Evolutionary conservation across 2,329 filamentous ascomycete genomes (phyloP).

Genomic region (Fusarium sp.): DNA sequence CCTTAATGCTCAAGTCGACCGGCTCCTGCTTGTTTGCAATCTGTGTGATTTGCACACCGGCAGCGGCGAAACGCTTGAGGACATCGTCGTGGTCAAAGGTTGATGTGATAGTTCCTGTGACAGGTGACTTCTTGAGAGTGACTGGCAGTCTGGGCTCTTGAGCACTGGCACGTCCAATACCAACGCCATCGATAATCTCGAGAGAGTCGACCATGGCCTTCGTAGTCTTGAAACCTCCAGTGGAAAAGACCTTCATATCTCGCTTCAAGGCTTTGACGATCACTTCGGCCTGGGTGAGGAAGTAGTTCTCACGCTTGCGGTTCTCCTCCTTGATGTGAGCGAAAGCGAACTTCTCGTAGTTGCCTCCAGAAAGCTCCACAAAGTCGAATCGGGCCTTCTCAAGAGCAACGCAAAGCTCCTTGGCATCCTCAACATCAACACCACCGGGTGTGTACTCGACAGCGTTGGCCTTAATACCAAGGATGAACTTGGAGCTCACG

Average conservation of each 20-base stretch:
- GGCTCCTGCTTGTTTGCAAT: slow-evolving; percentile 29
- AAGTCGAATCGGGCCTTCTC: slow-evolving; percentile 67
- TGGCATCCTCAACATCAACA: slow-evolving; percentile 65
- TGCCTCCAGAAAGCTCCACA: slow-evolving; percentile 72
- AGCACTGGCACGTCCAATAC: slow-evolving; percentile 22
- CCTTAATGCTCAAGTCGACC: slow-evolving; percentile 27
- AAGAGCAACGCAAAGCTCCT: slow-evolving; percentile 61
- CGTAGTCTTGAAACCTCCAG: slow-evolving; percentile 30
- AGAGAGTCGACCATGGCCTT: slow-evolving; percentile 35
- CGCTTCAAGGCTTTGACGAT: slow-evolving; percentile 56
- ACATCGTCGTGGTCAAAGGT: slow-evolving; percentile 27
- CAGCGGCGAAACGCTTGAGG: slow-evolving; percentile 16
- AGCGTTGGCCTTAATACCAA: slow-evolving; percentile 70
- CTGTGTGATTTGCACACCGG: slow-evolving; percentile 26
- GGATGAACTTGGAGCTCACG: slow-evolving; percentile 58
- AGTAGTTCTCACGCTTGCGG: slow-evolving; percentile 69
- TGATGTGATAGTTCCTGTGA: slow-evolving; percentile 20
- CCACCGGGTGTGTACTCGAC: slow-evolving; percentile 68
- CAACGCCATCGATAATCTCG: slow-evolving; percentile 25
- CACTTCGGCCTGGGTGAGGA: slow-evolving; percentile 69
- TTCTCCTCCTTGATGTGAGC: slow-evolving; percentile 67
- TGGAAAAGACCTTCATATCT: slow-evolving; percentile 34
- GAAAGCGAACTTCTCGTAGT: slow-evolving; percentile 68
- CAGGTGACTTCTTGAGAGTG: slow-evolving; percentile 6
- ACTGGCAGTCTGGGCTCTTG: slow-evolving; percentile 27